Evolutionary conservation across 176 grass and related monocot genomes (phyloP), one percentile per base, ranked within the genome.

Genomic region (Eragrostis nindensis): DNA sequence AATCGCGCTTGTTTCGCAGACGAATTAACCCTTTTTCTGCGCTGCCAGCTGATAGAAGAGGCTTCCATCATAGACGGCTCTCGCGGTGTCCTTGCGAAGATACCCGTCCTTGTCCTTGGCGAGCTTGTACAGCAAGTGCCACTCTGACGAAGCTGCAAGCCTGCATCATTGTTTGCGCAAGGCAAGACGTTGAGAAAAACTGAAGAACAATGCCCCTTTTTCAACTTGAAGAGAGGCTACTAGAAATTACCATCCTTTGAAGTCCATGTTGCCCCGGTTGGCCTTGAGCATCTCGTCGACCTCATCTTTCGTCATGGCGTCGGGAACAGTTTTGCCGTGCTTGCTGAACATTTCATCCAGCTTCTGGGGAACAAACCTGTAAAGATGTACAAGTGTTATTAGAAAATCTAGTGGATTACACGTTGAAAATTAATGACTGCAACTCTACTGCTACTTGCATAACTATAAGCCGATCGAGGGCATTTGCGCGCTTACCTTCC

Each of bases 341-440:
- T 88, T 86, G 66, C 65, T 41, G 79, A 99, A 99, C 57, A 93
- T 93, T 60, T 88, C 88, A 5, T 93, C 81, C 8, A 98, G 84
- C 27, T 91, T 93, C 5, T 68, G 79, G 14, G 82, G 63, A 21
- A 90, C 88, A 63, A 95, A 99, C 75, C 92, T 98, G 63, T 5
- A 25, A n/a, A 27, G 26, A 3, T 14, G n/a, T 14, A 19, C 1
- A 9, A 68, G 11, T 2, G 2, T 38, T 30, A 62, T 38, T 30
- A 62, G 18, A 16, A 41, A 17, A 25, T 13, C 26, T 9, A 8
- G 16, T 9, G 4, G 25, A 76, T 29, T 8, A 10, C 12, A 27
- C 5, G 27, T 3, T 30, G 24, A 9, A 30, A 12, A n/a, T n/a
- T n/a, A n/a, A n/a, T 47, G 26, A 0, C 24, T 9, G 8, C 32